Base-by-base conservation (phyloP, 2,329 filamentous ascomycete genomes). In the Hypoxylon sp. region DNA sequence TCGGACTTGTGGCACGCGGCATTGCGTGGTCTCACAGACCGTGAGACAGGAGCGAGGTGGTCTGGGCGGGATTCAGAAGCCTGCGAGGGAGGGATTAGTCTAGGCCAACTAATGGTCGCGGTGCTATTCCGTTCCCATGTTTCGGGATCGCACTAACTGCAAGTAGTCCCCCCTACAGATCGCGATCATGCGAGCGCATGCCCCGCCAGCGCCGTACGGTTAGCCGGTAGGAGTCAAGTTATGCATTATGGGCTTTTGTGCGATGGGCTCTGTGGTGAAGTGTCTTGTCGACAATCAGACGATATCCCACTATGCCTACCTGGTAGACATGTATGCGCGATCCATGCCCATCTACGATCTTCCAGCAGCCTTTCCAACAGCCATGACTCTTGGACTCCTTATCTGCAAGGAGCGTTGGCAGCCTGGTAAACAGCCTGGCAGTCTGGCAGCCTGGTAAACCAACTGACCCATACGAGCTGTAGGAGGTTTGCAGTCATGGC, bases 91-190 rank as follows among this genome's bases (percentile, higher is more conserved):
- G 53, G 35, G 49, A 56, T 55, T 45, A 49, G 21, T 17, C 48
- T 49, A 48, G 27, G 47, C 27, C 48, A 47, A 4, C 33, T 40
- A 42, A 40, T 49, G 21, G 48, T 38, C 33, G 51, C 35, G 50
- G 55, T 55, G 60, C 17, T 31, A 66, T 63, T 38, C 62, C 62
- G 52, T 56, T 55, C 26, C 64, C 54, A 57, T 58, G 64, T 67
- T 59, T 67, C 58, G 64, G 64, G 63, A 64, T 64, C 51, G 46
- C 54, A 59, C 63, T 64, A 67, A 49, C 20, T 24, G 21, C 15
- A 45, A 35, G 33, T 40, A 51, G 26, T 38, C 35, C 27, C n/a
- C 46, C 21, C 48, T 20, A 54, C 45, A 52, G 48, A 49, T 46
- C 55, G 40, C 47, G 43, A 52, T 47, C 59, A 48, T 50, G 48